A percentile compares a stretch with the other conserved stretches of the same genome.
Conservation (phyloP, 768 basidiomycete genomes). For the Lentinus brumalis region DNA sequence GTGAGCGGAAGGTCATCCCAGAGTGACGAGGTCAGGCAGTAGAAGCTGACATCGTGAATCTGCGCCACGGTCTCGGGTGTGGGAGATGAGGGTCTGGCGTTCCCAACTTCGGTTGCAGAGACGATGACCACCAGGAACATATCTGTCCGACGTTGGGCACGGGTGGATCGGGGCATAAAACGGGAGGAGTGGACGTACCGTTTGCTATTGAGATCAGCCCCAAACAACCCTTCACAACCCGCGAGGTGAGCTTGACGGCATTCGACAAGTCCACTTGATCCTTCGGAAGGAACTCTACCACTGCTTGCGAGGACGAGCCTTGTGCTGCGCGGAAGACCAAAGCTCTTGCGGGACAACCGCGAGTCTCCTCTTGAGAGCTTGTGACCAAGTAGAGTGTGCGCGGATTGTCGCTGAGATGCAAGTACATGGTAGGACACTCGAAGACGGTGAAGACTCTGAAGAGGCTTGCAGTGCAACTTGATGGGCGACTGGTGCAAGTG, state of each 20-base stretch:
- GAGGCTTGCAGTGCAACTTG: too few relatives aligned
- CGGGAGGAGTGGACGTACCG: constrained; percentile 42
- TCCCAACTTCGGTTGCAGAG: constrained; percentile 73
- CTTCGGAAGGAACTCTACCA: constrained; percentile 84
- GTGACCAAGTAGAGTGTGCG: constrained; percentile 76
- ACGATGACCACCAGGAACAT: constrained; percentile 85
- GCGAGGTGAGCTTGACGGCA: constrained; percentile 67
- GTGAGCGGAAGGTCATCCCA: constrained; percentile 77
- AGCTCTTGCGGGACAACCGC: constrained; percentile 60
- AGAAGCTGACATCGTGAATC: constrained; percentile 90
- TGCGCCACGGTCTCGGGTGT: constrained; percentile 71
- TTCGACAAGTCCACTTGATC: constrained; percentile 68
- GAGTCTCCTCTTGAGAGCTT: constrained; percentile 62
- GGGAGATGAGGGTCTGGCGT: constrained; percentile 59
- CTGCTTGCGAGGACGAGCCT: constrained; percentile 55
- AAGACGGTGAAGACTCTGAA: too few relatives aligned
- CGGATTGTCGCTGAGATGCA: constrained; percentile 70
- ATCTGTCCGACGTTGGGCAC: constrained; percentile 38
- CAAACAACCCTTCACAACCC: constrained; percentile 79
- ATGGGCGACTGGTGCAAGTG: not conserved
- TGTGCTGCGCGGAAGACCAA: constrained; percentile 73
- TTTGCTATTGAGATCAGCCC: constrained; percentile 77
- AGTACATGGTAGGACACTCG: constrained; percentile 52
- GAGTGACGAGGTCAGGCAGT: constrained; percentile 75
- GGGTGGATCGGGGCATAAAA: not conserved